Evolutionary conservation across 129 eudicot species (phyloP).

Genomic region (Calendula officinalis): DNA sequence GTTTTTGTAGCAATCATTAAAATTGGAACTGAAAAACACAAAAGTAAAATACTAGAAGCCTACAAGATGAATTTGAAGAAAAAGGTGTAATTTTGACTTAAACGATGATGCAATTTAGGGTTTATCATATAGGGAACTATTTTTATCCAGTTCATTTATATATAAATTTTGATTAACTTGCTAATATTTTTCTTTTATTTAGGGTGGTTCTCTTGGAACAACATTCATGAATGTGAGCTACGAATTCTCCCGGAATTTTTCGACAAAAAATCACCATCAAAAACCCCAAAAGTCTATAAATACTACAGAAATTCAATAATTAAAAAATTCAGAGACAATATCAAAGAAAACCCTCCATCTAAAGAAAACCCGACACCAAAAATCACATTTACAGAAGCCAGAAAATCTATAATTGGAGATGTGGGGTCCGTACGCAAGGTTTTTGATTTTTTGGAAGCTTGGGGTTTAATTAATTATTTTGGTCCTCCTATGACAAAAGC

Average conservation of each 20-base stretch:
- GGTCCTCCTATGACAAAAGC: conserved; percentile 46
- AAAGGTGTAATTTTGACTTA: too few species aligned
- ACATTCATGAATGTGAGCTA: conserved; percentile 66
- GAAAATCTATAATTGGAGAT: conserved; percentile 73
- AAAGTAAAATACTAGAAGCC: too few species aligned
- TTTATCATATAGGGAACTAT: too few species aligned
- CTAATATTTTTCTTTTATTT: background rate
- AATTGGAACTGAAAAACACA: too few species aligned
- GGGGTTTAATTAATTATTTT: conserved; percentile 90
- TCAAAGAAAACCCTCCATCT: conserved; percentile 41
- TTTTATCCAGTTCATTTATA: too few species aligned
- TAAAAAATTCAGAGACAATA: conserved; percentile 47
- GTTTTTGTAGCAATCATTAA: too few species aligned
- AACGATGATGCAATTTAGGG: too few species aligned
- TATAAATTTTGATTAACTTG: too few species aligned
- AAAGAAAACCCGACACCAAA: conserved; percentile 53
- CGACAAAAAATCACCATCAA: conserved; percentile 64
- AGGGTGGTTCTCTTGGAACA: conserved; percentile 93
- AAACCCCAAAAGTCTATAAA: conserved; percentile 71
- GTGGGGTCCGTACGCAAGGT: conserved; percentile 80
- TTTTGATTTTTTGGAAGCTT: conserved; percentile 78
- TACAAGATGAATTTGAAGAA: too few species aligned
- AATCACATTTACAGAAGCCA: conserved; percentile 71
- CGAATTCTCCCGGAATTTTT: conserved; percentile 72
- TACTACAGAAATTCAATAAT: conserved; percentile 75